These are phyloP conservation scores for Populus hybrid DNA, from an alignment of 441 rosid species.

Conservation along the genomic window DNA sequence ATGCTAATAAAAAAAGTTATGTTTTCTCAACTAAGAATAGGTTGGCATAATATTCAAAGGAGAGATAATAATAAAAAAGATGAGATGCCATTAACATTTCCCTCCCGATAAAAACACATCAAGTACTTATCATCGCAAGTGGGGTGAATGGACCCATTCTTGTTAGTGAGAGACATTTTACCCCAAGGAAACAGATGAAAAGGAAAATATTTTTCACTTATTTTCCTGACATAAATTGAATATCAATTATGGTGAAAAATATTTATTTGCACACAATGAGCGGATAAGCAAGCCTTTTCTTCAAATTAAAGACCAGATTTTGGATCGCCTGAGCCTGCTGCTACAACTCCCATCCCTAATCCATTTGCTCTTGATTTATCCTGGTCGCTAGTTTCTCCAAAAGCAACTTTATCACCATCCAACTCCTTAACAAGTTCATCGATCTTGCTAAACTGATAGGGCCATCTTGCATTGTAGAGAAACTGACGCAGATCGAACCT, in stretches of 20 bases:
- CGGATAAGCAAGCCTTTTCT: neutral
- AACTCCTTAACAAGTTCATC: conserved; percentile 68
- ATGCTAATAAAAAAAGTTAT: no score
- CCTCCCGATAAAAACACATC: no score
- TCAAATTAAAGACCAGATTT: conserved; percentile 53
- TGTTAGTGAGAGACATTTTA: no score
- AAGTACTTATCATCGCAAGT: no score
- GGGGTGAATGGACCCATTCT: no score
- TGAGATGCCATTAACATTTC: no score
- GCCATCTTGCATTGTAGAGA: conserved; percentile 78
- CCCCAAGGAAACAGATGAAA: neutral
- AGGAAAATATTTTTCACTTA: neutral
- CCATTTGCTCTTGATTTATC: conserved; percentile 14
- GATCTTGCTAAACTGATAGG: conserved; percentile 78
- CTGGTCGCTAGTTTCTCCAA: conserved; percentile 23
- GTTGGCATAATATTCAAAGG: no score
- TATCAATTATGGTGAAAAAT: neutral
- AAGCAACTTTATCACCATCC: conserved; percentile 52
- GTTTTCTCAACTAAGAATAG: no score
- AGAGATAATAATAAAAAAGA: no score
- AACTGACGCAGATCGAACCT: conserved; percentile 90
- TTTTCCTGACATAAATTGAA: no score
- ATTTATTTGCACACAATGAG: neutral
- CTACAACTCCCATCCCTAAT: conserved; percentile 56
- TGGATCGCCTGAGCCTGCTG: conserved; percentile 76